These are phyloP conservation scores for Austroboletus niveus DNA, from an alignment of 1,284 basidiomycete species.

Conservation along the genomic window DNA sequence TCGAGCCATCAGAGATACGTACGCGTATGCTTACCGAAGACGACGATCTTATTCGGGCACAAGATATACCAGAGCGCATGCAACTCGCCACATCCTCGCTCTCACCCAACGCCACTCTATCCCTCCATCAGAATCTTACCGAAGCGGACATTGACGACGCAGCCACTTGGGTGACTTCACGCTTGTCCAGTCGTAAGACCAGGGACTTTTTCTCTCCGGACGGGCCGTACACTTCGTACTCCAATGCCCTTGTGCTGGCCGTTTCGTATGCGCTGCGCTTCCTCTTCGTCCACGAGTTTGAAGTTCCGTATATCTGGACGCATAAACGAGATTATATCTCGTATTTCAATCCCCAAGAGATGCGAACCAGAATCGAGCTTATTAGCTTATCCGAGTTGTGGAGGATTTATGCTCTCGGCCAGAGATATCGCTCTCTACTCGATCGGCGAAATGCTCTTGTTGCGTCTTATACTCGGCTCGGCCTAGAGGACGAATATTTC, in stretches of 20 bases:
- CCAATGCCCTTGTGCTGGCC: slow-evolving; percentile 72
- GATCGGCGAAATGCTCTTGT: slow-evolving; percentile 69
- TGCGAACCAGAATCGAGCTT: slow-evolving; percentile 59
- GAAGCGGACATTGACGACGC: slow-evolving; percentile 78
- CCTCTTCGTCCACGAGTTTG: slow-evolving; percentile 85
- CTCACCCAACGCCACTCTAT: slow-evolving; percentile 65
- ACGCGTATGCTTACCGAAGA: slow-evolving; percentile 91
- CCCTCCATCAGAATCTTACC: slow-evolving; percentile 63
- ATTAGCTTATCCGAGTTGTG: slow-evolving; percentile 81
- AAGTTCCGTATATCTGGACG: slow-evolving; percentile 94
- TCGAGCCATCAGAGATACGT: slow-evolving; percentile 96
- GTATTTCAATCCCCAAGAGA: slow-evolving; percentile 65
- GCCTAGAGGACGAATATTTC: slow-evolving; percentile 70
- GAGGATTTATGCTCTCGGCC: slow-evolving; percentile 82
- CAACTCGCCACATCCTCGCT: slow-evolving; percentile 90
- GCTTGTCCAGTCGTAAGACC: slow-evolving; percentile 78
- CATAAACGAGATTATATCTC: slow-evolving; percentile 92
- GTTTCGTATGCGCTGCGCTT: slow-evolving; percentile 81
- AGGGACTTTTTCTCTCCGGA: slow-evolving; percentile 70
- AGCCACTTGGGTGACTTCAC: slow-evolving; percentile 85
- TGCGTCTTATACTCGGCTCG: slow-evolving; percentile 63
- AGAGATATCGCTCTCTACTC: slow-evolving; percentile 82
- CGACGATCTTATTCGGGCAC: slow-evolving; percentile 88
- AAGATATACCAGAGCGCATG: slow-evolving; percentile 95
- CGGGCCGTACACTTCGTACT: slow-evolving; percentile 58